phyloP scores from a whole-genome alignment of 495 filamentous ascomycete genomes.

The Talaromyces stipitatus region DNA sequence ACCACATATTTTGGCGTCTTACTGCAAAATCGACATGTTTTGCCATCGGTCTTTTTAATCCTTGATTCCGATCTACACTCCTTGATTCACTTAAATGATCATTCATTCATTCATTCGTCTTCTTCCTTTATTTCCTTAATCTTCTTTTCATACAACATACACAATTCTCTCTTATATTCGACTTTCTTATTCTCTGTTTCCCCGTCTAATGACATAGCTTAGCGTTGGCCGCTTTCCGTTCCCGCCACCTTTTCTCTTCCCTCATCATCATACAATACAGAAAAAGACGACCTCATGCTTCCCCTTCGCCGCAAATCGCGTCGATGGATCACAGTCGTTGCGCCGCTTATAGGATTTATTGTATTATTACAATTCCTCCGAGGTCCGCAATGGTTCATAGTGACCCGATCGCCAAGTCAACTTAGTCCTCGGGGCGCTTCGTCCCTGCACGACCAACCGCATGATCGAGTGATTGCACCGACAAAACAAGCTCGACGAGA shows the following conservation, averaged over 20 bases:
- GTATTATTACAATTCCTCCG: slow-evolving; percentile 7
- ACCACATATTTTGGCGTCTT: background rate
- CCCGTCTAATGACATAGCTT: background rate
- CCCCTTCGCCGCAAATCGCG: slow-evolving; percentile 8
- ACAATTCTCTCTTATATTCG: background rate
- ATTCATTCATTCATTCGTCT: background rate
- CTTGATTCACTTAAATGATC: background rate
- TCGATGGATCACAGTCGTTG: slow-evolving; percentile 13
- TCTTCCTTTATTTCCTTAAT: background rate
- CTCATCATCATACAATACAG: background rate
- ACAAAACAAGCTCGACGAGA: background rate
- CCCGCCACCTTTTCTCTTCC: background rate
- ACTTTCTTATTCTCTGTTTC: background rate
- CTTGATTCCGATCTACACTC: background rate
- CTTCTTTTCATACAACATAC: background rate
- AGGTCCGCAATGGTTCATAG: slow-evolving; percentile 5
- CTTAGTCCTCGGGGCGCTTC: background rate
- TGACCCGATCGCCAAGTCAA: background rate
- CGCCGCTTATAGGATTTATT: slow-evolving; percentile 13
- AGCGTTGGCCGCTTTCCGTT: background rate
- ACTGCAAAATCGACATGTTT: background rate
- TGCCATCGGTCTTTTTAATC: background rate
- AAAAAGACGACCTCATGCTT: background rate
- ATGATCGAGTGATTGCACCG: background rate
- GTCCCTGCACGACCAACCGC: background rate